A percentile compares a stretch with the other conserved stretches of the same genome.
phyloP scores from a whole-genome alignment of 345 rosid species.

The thale cress (Arabidopsis thaliana) region TAIR10.1 NC_003075.7:10119001-10119500 shows the following conservation, averaged over 20 bases:
- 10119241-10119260: slow-evolving; percentile 87
- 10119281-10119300: slow-evolving; percentile 78
- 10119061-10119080: slow-evolving; percentile 89
- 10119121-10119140: slow-evolving; percentile 56
- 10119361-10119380: slow-evolving; percentile 80
- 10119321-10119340: slow-evolving; percentile 78
- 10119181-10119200: slow-evolving; percentile 86
- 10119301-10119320: slow-evolving; percentile 82
- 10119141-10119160: slow-evolving; percentile 59
- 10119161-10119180: slow-evolving; percentile 83
- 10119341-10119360: slow-evolving; percentile 97
- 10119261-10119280: slow-evolving; percentile 93
- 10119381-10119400: slow-evolving; percentile 63
- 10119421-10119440: slow-evolving; percentile 81
- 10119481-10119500: background rate
- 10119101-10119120: slow-evolving; percentile 74
- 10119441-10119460: slow-evolving; percentile 62
- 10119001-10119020: slow-evolving; percentile 82
- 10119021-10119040: slow-evolving; percentile 86
- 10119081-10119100: slow-evolving; percentile 82
- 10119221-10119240: slow-evolving; percentile 77
- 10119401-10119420: slow-evolving; percentile 81
- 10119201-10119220: slow-evolving; percentile 79
- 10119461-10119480: background rate
- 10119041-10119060: slow-evolving; percentile 89